Base-by-base conservation (phyloP, 768 basidiomycete genomes). In the Lentinula aciculospora region DNA sequence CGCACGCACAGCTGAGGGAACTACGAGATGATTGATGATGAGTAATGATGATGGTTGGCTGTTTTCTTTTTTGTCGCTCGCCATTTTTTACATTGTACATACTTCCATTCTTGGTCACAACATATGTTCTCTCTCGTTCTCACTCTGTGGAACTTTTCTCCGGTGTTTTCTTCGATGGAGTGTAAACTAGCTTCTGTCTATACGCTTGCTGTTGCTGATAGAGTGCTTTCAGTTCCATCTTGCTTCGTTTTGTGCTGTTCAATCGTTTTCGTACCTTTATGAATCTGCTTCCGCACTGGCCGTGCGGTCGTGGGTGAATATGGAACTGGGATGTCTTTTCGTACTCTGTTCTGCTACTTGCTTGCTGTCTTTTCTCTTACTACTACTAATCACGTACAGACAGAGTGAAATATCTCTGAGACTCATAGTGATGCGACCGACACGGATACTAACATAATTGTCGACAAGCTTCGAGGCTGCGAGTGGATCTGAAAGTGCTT, bases 1-100 rank as follows among this genome's bases (percentile, higher is more conserved):
- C 79, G 34, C 73, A 74, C 67, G 75, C 77, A 34, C 80, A 84
- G 65, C 56, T 75, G 44, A 69, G 58, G 67, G 65, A 60, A 29
- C 12, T 46, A 13, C 48, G 56, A 47, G 46, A 57, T 48, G 34
- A 48, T 6, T 25, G 39, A 39, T 42, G 53, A n/a, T n/a, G 15
- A 32, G 13, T 12, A 13, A 53, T 53, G 23, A 28, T 12, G 32
- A 36, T 53, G 49, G 31, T 51, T 15, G 31, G 12, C 21, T 45
- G 12, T 17, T 53, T 4, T 37, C 15, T 37, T 25, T 32, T 12
- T 51, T 51, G 49, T 34, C 23, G 23, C 36, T 50, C 34, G 34
- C 28, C 36, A 23, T 21, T 23, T 39, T 27, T 12, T 28, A 3
- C 15, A 4, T n/a, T 53, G 51, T 21, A 53, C 23, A 36, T 53